Evolutionary conservation across 2,329 filamentous ascomycete genomes (phyloP), one percentile per base, ranked within the genome.

Genomic region (Didymella sp.): DNA sequence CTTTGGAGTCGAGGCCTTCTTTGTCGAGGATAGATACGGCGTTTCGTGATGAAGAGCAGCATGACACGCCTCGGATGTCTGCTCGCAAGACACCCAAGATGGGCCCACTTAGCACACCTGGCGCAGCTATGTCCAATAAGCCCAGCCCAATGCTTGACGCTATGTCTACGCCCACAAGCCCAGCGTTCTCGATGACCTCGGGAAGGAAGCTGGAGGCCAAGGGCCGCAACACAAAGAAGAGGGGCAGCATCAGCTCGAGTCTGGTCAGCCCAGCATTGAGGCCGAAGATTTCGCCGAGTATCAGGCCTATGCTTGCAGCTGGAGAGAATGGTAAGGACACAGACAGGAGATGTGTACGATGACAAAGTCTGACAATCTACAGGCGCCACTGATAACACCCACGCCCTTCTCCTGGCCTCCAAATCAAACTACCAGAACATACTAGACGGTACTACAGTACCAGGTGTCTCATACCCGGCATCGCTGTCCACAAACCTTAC

Each of bases 371-470:
- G 48, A 68, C 59, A 45, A 33, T 22, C 55, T 37, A 17, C 66
- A 77, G 78, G 77, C 31, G 73, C 85, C 15, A 79, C 84, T 19
- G 81, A 84, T 31, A 84, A 87, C 48, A 82, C 83, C 3, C 86
- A 87, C 56, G 85, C 87, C n/a, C 84, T 92, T 25, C 84, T 98
- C 41, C 83, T 99, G 25, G 91, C 93, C 31, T 92, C 91, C 15
- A 98, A 98, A 75, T 98, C 94, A 2, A 99, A 99, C 71, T 99
- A 99, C 70, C 94, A 98, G 71, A 96, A 97, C 68, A 95, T 99
- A 33, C 79, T 99, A 11, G 95, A 98, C 74, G 95, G 95, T 45
- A 98, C 92, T 47, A 88, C 89, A 53, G 87, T 97, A 0, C 93
- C 93, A 0, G 94, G 94, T 12, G 89, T 97, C 12, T 90, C 89